phyloP scores from a whole-genome alignment of 2,329 filamentous ascomycete species.

The Ploettnerulaceae sp. region DNA sequence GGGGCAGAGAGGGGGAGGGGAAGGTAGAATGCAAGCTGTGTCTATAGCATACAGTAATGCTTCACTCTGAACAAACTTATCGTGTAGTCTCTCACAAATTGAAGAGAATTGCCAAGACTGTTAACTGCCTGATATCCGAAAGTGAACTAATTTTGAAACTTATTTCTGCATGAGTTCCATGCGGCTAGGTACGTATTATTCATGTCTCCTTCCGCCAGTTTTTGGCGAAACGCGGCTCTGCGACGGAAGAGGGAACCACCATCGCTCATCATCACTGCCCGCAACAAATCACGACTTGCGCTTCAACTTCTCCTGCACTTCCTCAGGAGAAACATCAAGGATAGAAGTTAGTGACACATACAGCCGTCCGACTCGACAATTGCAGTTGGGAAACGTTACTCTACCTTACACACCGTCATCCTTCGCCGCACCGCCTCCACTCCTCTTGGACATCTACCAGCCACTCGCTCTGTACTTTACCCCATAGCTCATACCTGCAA shows the following conservation, averaged over 20 bases:
- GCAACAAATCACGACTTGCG: conserved; percentile 1
- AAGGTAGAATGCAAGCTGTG: not conserved
- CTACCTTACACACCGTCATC: conserved; percentile 12
- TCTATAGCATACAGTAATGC: not conserved
- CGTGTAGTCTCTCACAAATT: no score
- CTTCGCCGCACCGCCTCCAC: conserved; percentile 8
- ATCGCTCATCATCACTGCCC: conserved; percentile 2
- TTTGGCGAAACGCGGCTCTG: conserved; percentile 7
- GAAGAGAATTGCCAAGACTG: no score
- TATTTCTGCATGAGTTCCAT: not conserved
- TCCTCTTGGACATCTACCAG: conserved; percentile 5
- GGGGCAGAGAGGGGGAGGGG: no score
- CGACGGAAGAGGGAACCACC: conserved; percentile 2
- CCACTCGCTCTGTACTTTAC: conserved; percentile 13
- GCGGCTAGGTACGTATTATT: not conserved
- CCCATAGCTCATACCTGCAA: conserved; percentile 9
- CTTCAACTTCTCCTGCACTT: not conserved
- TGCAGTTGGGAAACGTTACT: not conserved
- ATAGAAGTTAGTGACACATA: no score
- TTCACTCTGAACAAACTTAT: no score
- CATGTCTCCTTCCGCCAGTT: conserved; percentile 9
- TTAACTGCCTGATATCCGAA: no score
- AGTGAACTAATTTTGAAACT: not conserved
- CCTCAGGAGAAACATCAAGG: not conserved
- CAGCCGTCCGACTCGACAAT: not conserved